phyloP scores from a whole-genome alignment of 345 rosid genomes.

The Geranium rotundifolium region DNA sequence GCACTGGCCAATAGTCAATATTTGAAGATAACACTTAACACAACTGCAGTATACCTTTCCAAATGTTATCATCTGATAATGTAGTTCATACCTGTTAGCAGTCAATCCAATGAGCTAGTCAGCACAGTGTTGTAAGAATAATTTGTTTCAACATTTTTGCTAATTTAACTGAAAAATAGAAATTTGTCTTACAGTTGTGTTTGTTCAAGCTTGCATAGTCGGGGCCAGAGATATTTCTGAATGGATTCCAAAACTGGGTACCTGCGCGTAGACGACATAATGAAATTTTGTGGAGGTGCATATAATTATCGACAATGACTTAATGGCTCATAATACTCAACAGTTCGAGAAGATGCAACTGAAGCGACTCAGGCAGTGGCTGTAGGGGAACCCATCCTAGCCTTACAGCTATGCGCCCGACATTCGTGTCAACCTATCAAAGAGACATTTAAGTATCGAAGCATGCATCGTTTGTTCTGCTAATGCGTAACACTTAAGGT shows the following conservation, averaged over 20 bases:
- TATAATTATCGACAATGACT: slow-evolving; percentile 3
- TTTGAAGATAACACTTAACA: slow-evolving; percentile 1
- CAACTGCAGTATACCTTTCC: slow-evolving; percentile 58
- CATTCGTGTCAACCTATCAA: slow-evolving; percentile 92
- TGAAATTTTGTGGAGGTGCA: slow-evolving; percentile 6
- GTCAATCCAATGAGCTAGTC: slow-evolving; percentile 1
- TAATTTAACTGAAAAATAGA: slow-evolving; percentile 1
- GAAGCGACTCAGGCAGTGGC: slow-evolving; percentile 95
- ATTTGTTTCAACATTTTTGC: no score
- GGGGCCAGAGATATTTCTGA: slow-evolving; percentile 95
- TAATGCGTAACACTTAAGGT: not conserved
- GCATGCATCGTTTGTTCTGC: not conserved
- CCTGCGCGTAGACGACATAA: slow-evolving; percentile 24
- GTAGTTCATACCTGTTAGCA: slow-evolving; percentile 78
- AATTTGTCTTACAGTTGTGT: slow-evolving; percentile 53
- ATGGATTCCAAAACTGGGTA: slow-evolving; percentile 89
- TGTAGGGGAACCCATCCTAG: slow-evolving; percentile 99
- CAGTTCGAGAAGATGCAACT: slow-evolving; percentile 91
- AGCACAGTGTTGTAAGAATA: no score
- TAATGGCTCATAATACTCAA: slow-evolving; percentile 25
- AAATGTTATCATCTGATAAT: slow-evolving; percentile 96
- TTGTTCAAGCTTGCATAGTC: slow-evolving; percentile 91
- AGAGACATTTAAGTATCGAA: not conserved
- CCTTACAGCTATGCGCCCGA: slow-evolving; percentile 94
- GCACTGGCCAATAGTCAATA: not conserved